phyloP scores from a whole-genome alignment of 352 stramenopile genomes.

The Globisporangium radiosum region DNA sequence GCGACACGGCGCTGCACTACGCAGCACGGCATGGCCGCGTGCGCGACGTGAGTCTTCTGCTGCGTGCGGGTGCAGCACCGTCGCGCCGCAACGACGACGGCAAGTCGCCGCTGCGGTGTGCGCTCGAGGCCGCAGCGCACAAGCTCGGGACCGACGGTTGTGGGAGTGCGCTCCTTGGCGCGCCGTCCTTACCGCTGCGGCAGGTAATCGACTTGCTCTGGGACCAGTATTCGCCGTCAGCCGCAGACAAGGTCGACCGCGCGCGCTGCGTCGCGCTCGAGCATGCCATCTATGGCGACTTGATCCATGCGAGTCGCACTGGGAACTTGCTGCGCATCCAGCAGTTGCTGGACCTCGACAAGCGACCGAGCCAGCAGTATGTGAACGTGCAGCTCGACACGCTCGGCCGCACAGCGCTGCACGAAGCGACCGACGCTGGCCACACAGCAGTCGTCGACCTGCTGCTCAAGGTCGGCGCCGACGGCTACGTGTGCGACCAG shows the following conservation, averaged over 20 bases:
- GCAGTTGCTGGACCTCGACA: constrained; percentile 48
- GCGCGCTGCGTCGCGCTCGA: constrained; percentile 38
- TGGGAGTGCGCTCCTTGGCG: too few species aligned
- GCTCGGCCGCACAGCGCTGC: constrained; percentile 37
- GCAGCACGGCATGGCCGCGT: constrained; percentile 36
- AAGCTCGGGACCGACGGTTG: neutral
- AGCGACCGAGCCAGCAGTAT: constrained; percentile 35
- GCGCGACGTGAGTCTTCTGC: constrained; percentile 45
- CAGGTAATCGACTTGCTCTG: constrained; percentile 67
- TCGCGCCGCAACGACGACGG: constrained; percentile 40
- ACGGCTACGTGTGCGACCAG: constrained; percentile 50
- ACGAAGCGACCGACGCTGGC: constrained; percentile 54
- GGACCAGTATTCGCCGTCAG: constrained; percentile 30
- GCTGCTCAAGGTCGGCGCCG: constrained; percentile 45
- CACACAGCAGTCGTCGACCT: constrained; percentile 52
- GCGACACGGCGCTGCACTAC: constrained; percentile 52
- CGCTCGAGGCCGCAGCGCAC: constrained; percentile 37
- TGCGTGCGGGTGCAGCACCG: constrained; percentile 31
- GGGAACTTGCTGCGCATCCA: constrained; percentile 56
- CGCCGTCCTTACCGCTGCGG: constrained; percentile 21
- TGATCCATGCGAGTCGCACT: constrained; percentile 41
- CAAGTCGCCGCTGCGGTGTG: constrained; percentile 47
- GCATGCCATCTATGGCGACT: constrained; percentile 46
- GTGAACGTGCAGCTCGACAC: constrained; percentile 39
- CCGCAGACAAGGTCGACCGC: constrained; percentile 23